Conservation (phyloP, 441 rosid species). For the Gossypium davidsonii region DNA sequence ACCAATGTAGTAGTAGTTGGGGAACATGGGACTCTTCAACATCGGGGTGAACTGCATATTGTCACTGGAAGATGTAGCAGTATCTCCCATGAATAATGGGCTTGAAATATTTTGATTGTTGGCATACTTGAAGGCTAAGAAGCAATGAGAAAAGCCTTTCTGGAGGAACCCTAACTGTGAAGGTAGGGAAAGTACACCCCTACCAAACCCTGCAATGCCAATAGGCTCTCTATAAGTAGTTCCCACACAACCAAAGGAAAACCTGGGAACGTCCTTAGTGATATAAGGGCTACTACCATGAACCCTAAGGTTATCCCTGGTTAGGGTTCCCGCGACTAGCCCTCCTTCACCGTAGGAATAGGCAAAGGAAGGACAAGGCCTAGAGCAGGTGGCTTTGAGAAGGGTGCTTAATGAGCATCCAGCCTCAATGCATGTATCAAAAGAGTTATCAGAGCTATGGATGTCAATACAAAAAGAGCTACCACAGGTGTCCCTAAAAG, state of each 20-base stretch:
- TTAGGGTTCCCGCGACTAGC: conserved; percentile 44
- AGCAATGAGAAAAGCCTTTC: conserved; percentile 75
- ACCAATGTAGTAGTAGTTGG: conserved; percentile 68
- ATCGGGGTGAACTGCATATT: conserved; percentile 66
- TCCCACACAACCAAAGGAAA: conserved; percentile 63
- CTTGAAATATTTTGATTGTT: conserved; percentile 68
- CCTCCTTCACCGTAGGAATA: conserved; percentile 77
- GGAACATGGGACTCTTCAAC: conserved; percentile 51
- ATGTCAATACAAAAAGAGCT: conserved; percentile 53
- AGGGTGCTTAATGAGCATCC: conserved; percentile 65
- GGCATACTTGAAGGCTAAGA: conserved; percentile 73
- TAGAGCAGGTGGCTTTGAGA: conserved; percentile 42
- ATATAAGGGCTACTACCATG: conserved; percentile 25
- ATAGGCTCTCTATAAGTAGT: conserved; percentile 64
- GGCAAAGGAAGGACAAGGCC: conserved; percentile 86
- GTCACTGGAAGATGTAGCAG: conserved; percentile 34
- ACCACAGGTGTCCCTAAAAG: conserved; percentile 44
- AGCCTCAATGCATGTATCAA: conserved; percentile 53
- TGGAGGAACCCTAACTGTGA: conserved; percentile 64
- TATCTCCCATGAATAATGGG: conserved; percentile 60
- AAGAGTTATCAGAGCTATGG: conserved; percentile 66
- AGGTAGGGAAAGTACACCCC: conserved; percentile 62
- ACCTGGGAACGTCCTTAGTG: conserved; percentile 38
- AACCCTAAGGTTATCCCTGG: conserved; percentile 55
- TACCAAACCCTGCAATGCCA: conserved; percentile 83